phyloP scores from a whole-genome alignment of 2,329 filamentous ascomycete species.

The Graphilbum sp. region DNA sequence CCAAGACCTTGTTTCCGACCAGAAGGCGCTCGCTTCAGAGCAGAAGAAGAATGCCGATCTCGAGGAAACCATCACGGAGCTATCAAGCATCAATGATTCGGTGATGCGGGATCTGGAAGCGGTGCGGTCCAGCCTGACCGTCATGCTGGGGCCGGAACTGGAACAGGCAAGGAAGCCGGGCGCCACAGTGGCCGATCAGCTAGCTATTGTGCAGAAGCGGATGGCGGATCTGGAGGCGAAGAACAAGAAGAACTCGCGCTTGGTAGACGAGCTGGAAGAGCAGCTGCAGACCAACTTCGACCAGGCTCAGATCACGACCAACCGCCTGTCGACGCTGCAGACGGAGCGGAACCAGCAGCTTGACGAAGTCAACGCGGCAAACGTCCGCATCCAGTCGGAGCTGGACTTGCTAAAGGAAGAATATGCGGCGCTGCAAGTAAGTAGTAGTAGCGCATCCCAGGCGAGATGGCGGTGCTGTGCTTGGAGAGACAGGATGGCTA shows the following conservation, averaged over 20 bases:
- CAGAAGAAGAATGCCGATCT: constrained; percentile 43
- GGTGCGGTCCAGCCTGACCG: constrained; percentile 36
- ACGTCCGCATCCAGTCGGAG: constrained; percentile 47
- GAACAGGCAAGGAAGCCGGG: constrained; percentile 25
- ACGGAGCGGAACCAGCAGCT: constrained; percentile 58
- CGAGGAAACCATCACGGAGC: constrained; percentile 35
- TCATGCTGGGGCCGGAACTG: constrained; percentile 34
- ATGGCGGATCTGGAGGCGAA: constrained; percentile 43
- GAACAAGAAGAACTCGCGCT: constrained; percentile 80
- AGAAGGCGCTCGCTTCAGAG: constrained; percentile 42
- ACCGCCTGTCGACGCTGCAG: constrained; percentile 70
- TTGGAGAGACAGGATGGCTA: too few relatives aligned
- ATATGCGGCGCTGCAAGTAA: constrained; percentile 63
- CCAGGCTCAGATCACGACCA: constrained; percentile 70
- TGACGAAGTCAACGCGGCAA: constrained; percentile 59
- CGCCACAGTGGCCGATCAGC: constrained; percentile 34
- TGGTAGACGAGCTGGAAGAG: constrained; percentile 93
- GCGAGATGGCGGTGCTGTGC: background rate
- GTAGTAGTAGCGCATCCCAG: constrained; percentile 10
- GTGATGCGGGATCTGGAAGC: constrained; percentile 46
- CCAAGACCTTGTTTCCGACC: constrained; percentile 36
- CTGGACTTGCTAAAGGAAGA: constrained; percentile 52
- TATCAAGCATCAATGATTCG: constrained; percentile 40
- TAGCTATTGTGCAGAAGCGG: constrained; percentile 48
- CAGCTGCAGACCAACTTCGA: constrained; percentile 93